Evolutionary conservation across 2,329 filamentous ascomycete genomes (phyloP), one percentile per base, ranked within the genome.

Genomic region (Cadophora sp.): DNA sequence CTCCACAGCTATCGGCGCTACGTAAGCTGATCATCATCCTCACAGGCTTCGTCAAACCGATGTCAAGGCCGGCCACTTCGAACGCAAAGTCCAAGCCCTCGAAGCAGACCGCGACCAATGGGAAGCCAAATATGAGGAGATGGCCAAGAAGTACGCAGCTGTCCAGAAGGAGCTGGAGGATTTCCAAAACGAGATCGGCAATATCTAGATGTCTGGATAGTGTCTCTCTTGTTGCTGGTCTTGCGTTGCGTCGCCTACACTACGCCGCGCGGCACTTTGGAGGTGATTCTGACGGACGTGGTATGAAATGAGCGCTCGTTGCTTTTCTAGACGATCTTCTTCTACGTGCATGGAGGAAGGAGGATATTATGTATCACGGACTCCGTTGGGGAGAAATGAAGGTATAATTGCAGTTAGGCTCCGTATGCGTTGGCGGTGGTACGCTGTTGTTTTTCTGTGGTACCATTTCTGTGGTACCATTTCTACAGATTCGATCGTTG

Each of bases 91-190:
- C 76, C 93, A 97, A 83, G 95, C 96, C 77, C 90, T 97, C 79
- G 96, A 99, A 85, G 86, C 89, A 79, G 89, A 94, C 81, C 92
- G 93, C 78, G 94, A 97, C 83, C 89, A 94, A 82, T 97, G 94
- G 94, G 96, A 98, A 86, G 81, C 87, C 82, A 98, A 99, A 87
- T 98, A 97, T 85, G 96, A 98, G 84, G 95, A 98, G 82, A 97
- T 97, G 91, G 82, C 91, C 77, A 92, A 94, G 89, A 97, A 97
- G 85, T 92, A 97, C 86, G 83, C 84, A 74, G 81, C 86, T 67
- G 87, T 93, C 76, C 90, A 97, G 87, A 95, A 95, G 87, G 94
- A 97, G 81, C 85, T 97, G 79, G 90, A 97, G 79, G 92, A 95
- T 74, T 92, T 98, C 82, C 92, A 96, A 84, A 83, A 85, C 76